phyloP scores from a whole-genome alignment of 2,329 filamentous ascomycete genomes.

The Trichoderma polysporum region DNA sequence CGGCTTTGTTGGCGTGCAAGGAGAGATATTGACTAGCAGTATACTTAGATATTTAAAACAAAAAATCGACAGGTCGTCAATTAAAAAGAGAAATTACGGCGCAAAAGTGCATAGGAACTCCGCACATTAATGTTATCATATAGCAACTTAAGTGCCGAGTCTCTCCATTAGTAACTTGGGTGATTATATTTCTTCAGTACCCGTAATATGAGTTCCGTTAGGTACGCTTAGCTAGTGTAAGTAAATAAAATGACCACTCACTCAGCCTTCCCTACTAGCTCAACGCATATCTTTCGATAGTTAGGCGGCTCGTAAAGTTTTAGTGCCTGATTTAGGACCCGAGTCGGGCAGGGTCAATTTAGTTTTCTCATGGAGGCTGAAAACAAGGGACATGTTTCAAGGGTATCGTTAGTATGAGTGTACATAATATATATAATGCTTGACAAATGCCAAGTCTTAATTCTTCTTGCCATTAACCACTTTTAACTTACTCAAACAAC shows the following conservation, averaged over 20 bases:
- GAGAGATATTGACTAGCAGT: background rate
- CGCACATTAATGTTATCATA: too few relatives aligned
- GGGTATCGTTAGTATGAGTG: background rate
- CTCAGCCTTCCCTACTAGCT: background rate
- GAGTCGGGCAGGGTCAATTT: background rate
- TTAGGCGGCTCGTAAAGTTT: background rate
- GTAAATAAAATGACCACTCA: background rate
- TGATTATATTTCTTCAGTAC: background rate
- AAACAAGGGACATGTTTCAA: background rate
- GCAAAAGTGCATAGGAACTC: background rate
- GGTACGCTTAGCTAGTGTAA: background rate
- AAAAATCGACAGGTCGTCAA: background rate
- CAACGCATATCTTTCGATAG: background rate
- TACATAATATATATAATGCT: slow-evolving; percentile 1
- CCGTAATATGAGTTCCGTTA: background rate
- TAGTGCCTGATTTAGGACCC: background rate
- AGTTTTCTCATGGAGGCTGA: background rate
- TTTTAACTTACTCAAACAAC: background rate
- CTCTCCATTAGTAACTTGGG: background rate
- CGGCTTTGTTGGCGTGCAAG: background rate
- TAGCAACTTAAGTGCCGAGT: background rate
- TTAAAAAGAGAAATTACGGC: too few relatives aligned
- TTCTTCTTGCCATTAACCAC: background rate
- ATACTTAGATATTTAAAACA: background rate
- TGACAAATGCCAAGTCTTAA: background rate